Evolutionary conservation across 2,329 filamentous ascomycete species (phyloP), one percentile per base, ranked within the genome.

Genomic region (Gnomoniopsis sp.): DNA sequence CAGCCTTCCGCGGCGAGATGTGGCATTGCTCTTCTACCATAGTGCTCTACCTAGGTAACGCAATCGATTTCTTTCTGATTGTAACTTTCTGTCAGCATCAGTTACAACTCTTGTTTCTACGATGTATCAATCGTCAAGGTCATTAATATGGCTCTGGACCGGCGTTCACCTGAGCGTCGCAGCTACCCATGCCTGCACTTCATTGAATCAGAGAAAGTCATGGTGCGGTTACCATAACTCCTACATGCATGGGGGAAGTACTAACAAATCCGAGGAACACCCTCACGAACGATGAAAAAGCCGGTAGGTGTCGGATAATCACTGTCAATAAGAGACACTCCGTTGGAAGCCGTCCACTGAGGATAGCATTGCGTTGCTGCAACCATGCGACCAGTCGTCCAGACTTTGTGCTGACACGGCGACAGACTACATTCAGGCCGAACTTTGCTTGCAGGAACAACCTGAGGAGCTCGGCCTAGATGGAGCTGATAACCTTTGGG

Each of bases 401-500:
- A 6, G 17, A 10, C 43, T 7, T 21, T n/a, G 6, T 19, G 44
- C 44, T 47, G 3, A 47, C 44, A 14, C 23, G 4, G 12, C 6
- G 3, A 2, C 44, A 47, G 44, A 23, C 23, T 58, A 58, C n/a
- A 58, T 54, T 15, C 23, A 55, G 11, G 56, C 56, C 17, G 56
- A 58, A 43, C 50, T 58, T 19, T 58, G 50, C 43, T 44, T 58
- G 21, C 43, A 53, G 43, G 30, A 33, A 17, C 34, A 49, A 4
- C 19, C 49, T 2, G 33, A 49, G n/a, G n/a, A 36, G 43, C 34
- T 44, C 49, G 55, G 55, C 30, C 19, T 58, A 15, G 7, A 47
- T 22, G 46, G 51, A n/a, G 49, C 43, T 49, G 19, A 30, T n/a
- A 53, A 41, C 15, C 23, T 44, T 17, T 53, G 49, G 49, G 55